Evolutionary conservation across 2,329 filamentous ascomycete species (phyloP), one percentile per base, ranked within the genome.

Genomic region (Sclerotinia minor): DNA sequence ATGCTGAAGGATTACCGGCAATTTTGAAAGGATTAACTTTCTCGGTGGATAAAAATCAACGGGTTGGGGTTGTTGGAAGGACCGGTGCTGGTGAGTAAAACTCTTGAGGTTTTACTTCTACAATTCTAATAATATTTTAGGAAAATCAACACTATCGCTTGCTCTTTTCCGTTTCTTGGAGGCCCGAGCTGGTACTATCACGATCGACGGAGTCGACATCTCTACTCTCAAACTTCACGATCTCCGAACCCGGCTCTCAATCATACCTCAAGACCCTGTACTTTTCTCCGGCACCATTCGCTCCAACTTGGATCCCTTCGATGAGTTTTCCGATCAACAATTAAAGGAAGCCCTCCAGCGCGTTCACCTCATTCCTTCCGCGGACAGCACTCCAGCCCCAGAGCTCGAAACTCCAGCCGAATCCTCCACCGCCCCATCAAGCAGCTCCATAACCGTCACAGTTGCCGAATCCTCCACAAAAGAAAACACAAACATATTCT

Each of bases 301-400:
- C 70, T 92, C 84, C 77, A 98, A 98, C 76, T 84, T 98, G 26
- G 95, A 98, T 76, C 94, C 94, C 0, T 97, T 97, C 78, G 84
- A 87, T 21, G 80, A 90, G 41, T 96, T 94, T 79, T 92, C 88
- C 0, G 92, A 98, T 73, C 91, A 92, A 69, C 85, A 97, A 73
- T 90, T 98, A 54, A 96, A 94, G 77, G 87, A 87, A 9, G 91
- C 91, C 0, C 86, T 98, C 1, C 88, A 90, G 68, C 87, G 92
- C n/a, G 94, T 97, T 15, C 94, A 97, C 75, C 85, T 98, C 13
- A 91, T 97, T 5, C 71, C 71, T 6, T 71, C 70, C 21, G 24
- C 26, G 1, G 45, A 64, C 21, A 67, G 32, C 21, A 69, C 58
- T 0, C 63, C 67, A 3, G 26, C 24, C 1, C 53, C 64, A 0